Conservation (phyloP, 768 basidiomycete species). For the Solioccasus polychromus region DNA sequence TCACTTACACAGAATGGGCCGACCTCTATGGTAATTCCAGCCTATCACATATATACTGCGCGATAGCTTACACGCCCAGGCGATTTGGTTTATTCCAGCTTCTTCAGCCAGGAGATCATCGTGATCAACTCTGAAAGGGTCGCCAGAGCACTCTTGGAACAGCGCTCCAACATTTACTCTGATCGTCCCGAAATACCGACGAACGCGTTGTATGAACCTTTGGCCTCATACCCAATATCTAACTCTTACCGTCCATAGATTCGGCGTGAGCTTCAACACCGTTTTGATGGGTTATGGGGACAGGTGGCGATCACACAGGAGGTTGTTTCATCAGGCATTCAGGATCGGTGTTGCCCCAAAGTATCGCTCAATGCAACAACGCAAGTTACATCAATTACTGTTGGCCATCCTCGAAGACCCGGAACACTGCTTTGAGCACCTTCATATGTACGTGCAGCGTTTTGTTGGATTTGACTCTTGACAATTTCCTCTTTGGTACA, state of each 20-base stretch:
- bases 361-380: slow-evolving; percentile 33
- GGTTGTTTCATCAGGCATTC: slow-evolving; percentile 37
- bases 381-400: slow-evolving; percentile 30
- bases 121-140: slow-evolving; percentile 28
- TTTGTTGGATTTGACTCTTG: not conserved
- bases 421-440: slow-evolving; percentile 20
- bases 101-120: slow-evolving; percentile 24
- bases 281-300: slow-evolving; percentile 35
- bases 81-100: slow-evolving; percentile 23
- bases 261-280: slow-evolving; percentile 35
- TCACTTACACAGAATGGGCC: slow-evolving; percentile 20
- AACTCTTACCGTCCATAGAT: slow-evolving; percentile 2
- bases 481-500: slow-evolving; percentile 4
- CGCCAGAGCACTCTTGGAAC: slow-evolving; percentile 25
- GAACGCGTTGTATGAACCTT: slow-evolving; percentile 13
- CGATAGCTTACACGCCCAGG: slow-evolving; percentile 14
- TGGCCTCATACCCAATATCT: not conserved
- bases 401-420: slow-evolving; percentile 26
- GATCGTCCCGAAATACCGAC: slow-evolving; percentile 29
- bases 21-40: slow-evolving; percentile 11
- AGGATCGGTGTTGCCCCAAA: slow-evolving; percentile 18
- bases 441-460: slow-evolving; percentile 11
- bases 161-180: slow-evolving; percentile 28
- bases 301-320: slow-evolving; percentile 35
- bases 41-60: too few species aligned